Base-by-base conservation (phyloP, 768 basidiomycete species). In the Nevesoporus exiguus region DNA sequence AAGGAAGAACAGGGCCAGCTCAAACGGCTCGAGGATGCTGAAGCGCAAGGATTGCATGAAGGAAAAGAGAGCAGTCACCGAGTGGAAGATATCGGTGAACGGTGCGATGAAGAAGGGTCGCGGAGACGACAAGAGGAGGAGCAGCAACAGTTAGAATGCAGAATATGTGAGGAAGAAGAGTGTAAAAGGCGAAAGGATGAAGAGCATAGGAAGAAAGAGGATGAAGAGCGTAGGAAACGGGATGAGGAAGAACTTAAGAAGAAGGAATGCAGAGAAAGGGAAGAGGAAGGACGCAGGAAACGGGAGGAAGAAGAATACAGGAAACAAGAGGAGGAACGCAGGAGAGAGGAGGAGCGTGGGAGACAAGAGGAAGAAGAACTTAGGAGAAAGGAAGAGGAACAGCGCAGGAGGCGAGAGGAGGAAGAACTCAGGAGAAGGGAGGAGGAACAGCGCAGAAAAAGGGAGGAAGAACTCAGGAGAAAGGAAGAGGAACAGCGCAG, bases 371-470 rank as follows among this genome's bases (percentile, higher is more conserved):
- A 36, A 36, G 17, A 17, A 37, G 17, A 80, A 81, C n/a, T n/a
- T n/a, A n/a, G n/a, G n/a, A n/a, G n/a, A 64, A 82, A 80, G 56
- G 57, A 56, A 30, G 52, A 54, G 25, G 62, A 51, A 33, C 11
- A 42, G n/a, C 22, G 22, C 24, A n/a, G 22, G 19, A 33, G 49
- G 37, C 47, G 37, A 37, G 47, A 51, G 31, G 50, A 46, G 25
- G 22, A 39, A 30, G 60, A 65, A 42, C n/a, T n/a, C n/a, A n/a
- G n/a, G n/a, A n/a, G n/a, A n/a, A n/a, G n/a, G n/a, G 74, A 77
- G 54, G 53, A 46, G 2, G 31, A 33, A 6, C 21, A 47, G 14
- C 31, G 14, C 19, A 21, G 13, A 21, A 17, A 17, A 11, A 7
- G 9, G 10, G 55, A 68, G 62, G 60, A 62, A 14, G 59, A 62